These are phyloP conservation scores for Castanopsis chinensis DNA, from an alignment of 306 rosid genomes.

Conservation along the genomic window DNA sequence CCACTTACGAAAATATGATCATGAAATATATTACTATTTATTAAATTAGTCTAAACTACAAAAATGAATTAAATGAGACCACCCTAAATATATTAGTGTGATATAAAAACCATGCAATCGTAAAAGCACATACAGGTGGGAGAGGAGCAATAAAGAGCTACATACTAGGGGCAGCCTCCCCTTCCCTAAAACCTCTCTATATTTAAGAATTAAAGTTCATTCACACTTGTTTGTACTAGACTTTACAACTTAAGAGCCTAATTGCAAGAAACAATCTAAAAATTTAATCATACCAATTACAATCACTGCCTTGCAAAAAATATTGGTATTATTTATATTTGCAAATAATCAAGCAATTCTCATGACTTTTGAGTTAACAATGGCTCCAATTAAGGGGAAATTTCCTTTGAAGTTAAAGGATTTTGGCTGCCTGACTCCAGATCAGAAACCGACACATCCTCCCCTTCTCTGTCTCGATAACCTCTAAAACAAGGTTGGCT, in stretches of 20 bases:
- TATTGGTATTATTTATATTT: not conserved
- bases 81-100: too few relatives aligned
- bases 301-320: slow-evolving; percentile 22
- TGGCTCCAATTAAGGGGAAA: slow-evolving; percentile 65
- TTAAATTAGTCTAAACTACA: too few relatives aligned
- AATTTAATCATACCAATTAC: slow-evolving; percentile 18
- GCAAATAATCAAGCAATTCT: slow-evolving; percentile 15
- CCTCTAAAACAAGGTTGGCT: slow-evolving; percentile 42
- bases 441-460: slow-evolving; percentile 39
- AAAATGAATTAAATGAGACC: too few relatives aligned
- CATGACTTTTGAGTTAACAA: slow-evolving; percentile 52
- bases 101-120: not conserved
- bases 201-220: not conserved
- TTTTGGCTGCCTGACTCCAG: slow-evolving; percentile 59
- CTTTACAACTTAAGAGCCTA: slow-evolving; percentile 9
- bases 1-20: too few relatives aligned
- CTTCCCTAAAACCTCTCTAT: not conserved
- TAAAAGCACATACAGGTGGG: not conserved
- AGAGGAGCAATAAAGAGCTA: not conserved
- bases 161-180: not conserved
- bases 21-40: too few relatives aligned
- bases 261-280: slow-evolving; percentile 15
- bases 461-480: slow-evolving; percentile 42
- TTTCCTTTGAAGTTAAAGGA: slow-evolving; percentile 29
- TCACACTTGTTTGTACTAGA: not conserved